Evolutionary conservation across 164 flowering plant genomes (phyloP).

Genomic region (Dillenia suffruticosa): DNA sequence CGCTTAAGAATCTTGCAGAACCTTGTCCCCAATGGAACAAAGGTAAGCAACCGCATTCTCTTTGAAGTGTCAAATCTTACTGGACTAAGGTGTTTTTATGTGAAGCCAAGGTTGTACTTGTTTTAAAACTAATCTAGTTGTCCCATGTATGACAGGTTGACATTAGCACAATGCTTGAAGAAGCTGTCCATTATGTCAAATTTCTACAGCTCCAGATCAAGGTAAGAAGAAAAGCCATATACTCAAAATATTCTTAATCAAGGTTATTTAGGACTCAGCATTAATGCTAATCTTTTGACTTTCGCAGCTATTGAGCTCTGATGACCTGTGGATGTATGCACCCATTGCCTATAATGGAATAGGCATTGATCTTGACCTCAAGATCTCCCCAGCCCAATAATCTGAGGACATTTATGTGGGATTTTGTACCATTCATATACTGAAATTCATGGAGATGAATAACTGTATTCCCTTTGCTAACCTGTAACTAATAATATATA

Average conservation of each 20-base stretch:
- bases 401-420: neutral
- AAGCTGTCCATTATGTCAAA: constrained; percentile 93
- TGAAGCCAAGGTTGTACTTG: neutral
- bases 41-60: constrained; percentile 35
- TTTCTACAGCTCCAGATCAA: constrained; percentile 94
- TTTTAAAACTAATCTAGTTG: neutral
- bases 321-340: constrained; percentile 96
- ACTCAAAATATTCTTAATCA: neutral
- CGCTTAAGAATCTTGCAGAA: constrained; percentile 72
- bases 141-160: constrained; percentile 53
- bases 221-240: constrained; percentile 38
- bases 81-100: neutral
- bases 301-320: constrained; percentile 85
- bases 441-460: no score
- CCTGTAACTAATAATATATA: no score
- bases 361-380: constrained; percentile 60
- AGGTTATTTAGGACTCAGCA: no score
- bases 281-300: neutral
- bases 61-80: neutral
- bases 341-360: constrained; percentile 92
- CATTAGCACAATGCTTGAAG: constrained; percentile 99
- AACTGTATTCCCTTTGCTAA: no score
- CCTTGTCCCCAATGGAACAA: constrained; percentile 94
- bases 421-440: no score
- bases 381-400: constrained; percentile 34